Evolutionary conservation across 2,329 filamentous ascomycete genomes (phyloP).

Genomic region (Huntiella omanensis): DNA sequence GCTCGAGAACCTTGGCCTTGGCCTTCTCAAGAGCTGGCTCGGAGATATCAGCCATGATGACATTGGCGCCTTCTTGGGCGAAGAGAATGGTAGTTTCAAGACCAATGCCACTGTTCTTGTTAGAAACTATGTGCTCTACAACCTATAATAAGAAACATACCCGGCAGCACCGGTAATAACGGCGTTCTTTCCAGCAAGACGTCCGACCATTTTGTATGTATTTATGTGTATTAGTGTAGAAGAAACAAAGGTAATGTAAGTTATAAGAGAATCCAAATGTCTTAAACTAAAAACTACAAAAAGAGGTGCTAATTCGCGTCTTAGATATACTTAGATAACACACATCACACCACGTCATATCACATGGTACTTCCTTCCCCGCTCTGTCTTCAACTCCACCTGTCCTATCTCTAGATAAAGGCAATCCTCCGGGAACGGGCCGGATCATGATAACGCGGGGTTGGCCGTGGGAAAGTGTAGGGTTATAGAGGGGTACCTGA

Average conservation of each 20-base stretch:
- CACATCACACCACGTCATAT: too few species aligned
- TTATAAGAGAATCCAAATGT: too few species aligned
- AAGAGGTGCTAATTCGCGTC: too few species aligned
- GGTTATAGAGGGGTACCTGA: too few species aligned
- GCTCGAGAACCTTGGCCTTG: slow-evolving; percentile 51
- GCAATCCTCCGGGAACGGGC: too few species aligned
- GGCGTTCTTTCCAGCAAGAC: slow-evolving; percentile 41
- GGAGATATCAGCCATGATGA: slow-evolving; percentile 76
- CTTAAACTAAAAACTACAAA: too few species aligned
- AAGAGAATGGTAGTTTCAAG: slow-evolving; percentile 86
- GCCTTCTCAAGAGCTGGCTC: slow-evolving; percentile 60
- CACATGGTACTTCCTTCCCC: too few species aligned
- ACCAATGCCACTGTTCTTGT: slow-evolving; percentile 55
- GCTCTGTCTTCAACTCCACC: too few species aligned
- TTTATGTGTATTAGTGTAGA: not conserved
- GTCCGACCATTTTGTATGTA: slow-evolving; percentile 19
- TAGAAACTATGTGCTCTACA: not conserved
- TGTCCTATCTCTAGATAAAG: too few species aligned
- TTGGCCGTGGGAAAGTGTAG: too few species aligned
- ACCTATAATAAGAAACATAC: slow-evolving; percentile 31
- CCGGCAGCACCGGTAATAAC: slow-evolving; percentile 72
- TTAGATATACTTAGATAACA: too few species aligned
- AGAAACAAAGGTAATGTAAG: not conserved
- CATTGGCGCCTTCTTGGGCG: slow-evolving; percentile 66
- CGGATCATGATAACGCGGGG: too few species aligned